Base-by-base conservation (phyloP, 257 asterid species). In the Asclepias syriaca region DNA sequence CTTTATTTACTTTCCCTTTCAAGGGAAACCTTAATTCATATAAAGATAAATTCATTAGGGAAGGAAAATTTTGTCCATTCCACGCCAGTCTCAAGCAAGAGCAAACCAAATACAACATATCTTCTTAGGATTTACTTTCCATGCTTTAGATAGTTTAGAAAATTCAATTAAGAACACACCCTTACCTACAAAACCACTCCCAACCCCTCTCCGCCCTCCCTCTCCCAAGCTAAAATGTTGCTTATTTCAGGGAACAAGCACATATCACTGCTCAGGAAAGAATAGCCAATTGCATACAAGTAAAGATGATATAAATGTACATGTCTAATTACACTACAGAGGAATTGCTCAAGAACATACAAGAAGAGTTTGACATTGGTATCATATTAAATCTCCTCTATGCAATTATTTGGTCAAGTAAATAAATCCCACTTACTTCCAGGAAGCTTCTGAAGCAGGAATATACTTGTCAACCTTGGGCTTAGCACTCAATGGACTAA, bases 361-460 rank as follows among this genome's bases (percentile, higher is more conserved):
- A 8, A 8, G 32, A 58, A n/a, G 19, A 34, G 10, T 32, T 63
- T n/a, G 29, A 64, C 4, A 57, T 9, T 46, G 18, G 66, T 16
- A 55, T 14, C 6, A 55, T 3, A 60, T 22, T 51, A 48, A 11
- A 60, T 40, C 21, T 19, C 54, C 71, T 24, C 43, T 39, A 32
- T 57, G 21, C 48, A 65, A 43, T 37, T 24, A 37, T 8, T 57
- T 51, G 32, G 43, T 51, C 50, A 51, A 70, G 49, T 8, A 53
- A 70, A 39, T 43, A 75, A 57, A 57, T 15, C 63, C 67, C 22
- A 79, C 87, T 82, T 84, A 87, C 97, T 79, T 85, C 97, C 97
- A 91, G 57, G 84, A 61, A 77, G 82, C 84, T 64, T 73, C 75
- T 68, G 34, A 32, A 78, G 85, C 83, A 72, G 93, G 93, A 74